These are phyloP conservation scores for Eucalyptus curtisii DNA, from an alignment of 345 rosid species.

Conservation along the genomic window DNA sequence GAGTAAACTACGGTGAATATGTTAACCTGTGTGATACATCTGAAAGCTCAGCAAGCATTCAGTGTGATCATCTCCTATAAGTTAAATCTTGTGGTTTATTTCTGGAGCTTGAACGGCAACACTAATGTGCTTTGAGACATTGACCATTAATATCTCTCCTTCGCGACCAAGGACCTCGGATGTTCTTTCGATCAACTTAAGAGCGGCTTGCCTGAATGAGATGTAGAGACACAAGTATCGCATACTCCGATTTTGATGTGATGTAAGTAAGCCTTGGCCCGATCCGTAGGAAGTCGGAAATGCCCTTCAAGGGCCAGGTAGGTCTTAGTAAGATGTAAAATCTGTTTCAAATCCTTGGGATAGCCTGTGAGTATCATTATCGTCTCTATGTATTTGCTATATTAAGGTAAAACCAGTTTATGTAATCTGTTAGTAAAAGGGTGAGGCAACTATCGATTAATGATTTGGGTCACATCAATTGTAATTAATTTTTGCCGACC, in stretches of 20 bases:
- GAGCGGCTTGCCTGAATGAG: not conserved
- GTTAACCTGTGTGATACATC: not conserved
- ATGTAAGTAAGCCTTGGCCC: not conserved
- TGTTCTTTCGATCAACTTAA: not conserved
- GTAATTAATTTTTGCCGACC: not conserved
- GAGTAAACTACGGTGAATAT: not conserved
- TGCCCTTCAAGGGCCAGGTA: not conserved
- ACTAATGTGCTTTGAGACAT: not conserved
- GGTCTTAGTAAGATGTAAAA: not conserved
- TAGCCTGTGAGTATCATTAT: not conserved
- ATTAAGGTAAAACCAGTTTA: not conserved
- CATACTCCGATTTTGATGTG: not conserved
- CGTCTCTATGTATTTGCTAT: not conserved
- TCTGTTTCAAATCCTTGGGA: not conserved
- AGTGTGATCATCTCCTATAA: not conserved
- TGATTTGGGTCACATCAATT: not conserved
- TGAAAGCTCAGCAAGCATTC: not conserved
- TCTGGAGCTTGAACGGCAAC: not conserved
- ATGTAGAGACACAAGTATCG: not conserved
- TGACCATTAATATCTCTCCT: not conserved
- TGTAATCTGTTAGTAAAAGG: not conserved
- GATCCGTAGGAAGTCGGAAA: not conserved
- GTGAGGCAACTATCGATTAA: not conserved
- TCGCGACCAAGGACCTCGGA: not conserved
- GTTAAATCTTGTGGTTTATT: not conserved